A percentile compares a stretch with the other conserved stretches of the same genome.
Evolutionary conservation across 2,329 filamentous ascomycete genomes (phyloP).

Genomic region (Fusarium piperis): DNA sequence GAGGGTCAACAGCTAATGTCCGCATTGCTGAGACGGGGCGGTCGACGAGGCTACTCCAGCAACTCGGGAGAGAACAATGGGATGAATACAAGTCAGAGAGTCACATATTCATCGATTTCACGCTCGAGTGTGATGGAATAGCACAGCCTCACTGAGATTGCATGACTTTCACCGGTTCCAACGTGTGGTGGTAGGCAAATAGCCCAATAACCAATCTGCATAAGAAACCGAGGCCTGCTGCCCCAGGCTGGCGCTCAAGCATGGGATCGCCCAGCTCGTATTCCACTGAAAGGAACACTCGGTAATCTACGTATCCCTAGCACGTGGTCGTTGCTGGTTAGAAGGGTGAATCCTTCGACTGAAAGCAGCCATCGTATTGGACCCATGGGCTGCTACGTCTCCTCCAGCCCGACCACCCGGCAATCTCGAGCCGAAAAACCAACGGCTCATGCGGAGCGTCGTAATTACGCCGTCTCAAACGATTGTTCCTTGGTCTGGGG

Average conservation of each 20-base stretch:
- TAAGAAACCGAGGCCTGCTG: neutral
- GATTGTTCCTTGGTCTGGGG: neutral
- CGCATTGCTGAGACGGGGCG: neutral
- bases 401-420: neutral
- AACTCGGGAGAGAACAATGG: neutral
- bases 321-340: neutral
- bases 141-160: neutral
- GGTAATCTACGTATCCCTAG: neutral
- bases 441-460: neutral
- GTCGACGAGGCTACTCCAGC: neutral
- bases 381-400: neutral
- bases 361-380: neutral
- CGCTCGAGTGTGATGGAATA: neutral
- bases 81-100: neutral
- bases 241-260: neutral
- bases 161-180: neutral
- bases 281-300: neutral
- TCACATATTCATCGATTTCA: neutral
- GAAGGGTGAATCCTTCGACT: neutral
- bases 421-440: neutral
- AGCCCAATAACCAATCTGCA: neutral
- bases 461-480: neutral
- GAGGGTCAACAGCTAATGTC: neutral
- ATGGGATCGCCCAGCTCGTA: neutral
- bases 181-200: neutral